A percentile compares a stretch with the other conserved stretches of the same genome.
These are phyloP conservation scores for Tilletia setariae DNA, from an alignment of 1,284 basidiomycete genomes.

Conservation along the genomic window DNA sequence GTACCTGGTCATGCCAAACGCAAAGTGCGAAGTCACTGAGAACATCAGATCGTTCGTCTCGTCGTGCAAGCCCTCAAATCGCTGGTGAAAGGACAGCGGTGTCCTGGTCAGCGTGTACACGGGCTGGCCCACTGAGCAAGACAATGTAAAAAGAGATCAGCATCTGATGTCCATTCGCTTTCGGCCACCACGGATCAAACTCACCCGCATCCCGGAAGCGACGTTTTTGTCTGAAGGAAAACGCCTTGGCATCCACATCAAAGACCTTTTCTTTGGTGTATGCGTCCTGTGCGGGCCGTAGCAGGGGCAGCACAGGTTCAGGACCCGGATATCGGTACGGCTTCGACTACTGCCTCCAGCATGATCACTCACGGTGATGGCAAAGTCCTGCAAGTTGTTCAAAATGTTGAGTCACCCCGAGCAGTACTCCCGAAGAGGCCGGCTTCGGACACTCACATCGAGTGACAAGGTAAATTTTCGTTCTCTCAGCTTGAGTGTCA, in stretches of 20 bases:
- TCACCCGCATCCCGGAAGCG: constrained; percentile 6
- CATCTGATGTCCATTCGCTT: no score
- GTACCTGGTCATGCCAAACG: constrained; percentile 10
- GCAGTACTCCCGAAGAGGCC: no score
- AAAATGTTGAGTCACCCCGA: no score
- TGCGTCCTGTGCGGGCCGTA: background rate
- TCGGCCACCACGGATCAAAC: background rate
- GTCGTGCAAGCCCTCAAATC: background rate
- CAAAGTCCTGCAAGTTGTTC: constrained; percentile 3
- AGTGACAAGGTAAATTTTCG: background rate
- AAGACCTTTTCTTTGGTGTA: background rate
- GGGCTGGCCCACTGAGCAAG: background rate
- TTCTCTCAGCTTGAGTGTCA: background rate
- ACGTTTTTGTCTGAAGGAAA: background rate
- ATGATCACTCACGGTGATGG: constrained; percentile 1
- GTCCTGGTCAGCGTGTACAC: constrained; percentile 9
- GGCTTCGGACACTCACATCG: background rate
- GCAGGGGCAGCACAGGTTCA: background rate
- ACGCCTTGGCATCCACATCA: constrained; percentile 4
- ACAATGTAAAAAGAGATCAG: no score
- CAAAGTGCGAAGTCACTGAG: constrained; percentile 6
- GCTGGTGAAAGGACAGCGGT: constrained; percentile 7
- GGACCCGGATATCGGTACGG: no score
- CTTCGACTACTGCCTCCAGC: no score
- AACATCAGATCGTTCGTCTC: constrained; percentile 7